Percentiles rank a stretch among this genome's conserved stretches.
Conservation (phyloP, 495 filamentous ascomycete genomes). For the Mycothermus thermophilus region DNA sequence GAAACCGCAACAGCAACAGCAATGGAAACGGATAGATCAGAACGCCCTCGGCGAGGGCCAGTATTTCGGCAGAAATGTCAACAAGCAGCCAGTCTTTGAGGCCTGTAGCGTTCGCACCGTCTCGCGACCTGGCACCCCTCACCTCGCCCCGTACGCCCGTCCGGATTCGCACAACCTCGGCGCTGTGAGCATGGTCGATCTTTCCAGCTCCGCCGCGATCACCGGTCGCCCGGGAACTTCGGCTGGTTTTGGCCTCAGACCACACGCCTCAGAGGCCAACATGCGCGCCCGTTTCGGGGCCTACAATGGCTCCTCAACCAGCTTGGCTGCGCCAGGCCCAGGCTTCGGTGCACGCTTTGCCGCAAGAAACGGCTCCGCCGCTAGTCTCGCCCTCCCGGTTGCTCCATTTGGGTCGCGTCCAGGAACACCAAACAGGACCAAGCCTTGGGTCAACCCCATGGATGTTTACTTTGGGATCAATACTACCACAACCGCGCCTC, state of each 20-base stretch:
- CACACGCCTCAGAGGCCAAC: slow-evolving; percentile 25
- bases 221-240: slow-evolving; percentile 11
- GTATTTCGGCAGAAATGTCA: slow-evolving; percentile 13
- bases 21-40: slow-evolving; percentile 19
- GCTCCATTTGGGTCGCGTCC: slow-evolving; percentile 14
- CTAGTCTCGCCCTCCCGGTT: slow-evolving; percentile 9
- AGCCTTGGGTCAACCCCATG: slow-evolving; percentile 27
- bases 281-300: slow-evolving; percentile 19
- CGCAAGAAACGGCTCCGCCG: slow-evolving; percentile 10
- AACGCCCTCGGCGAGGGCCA: slow-evolving; percentile 19
- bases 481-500: too few species aligned
- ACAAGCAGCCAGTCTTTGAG: slow-evolving; percentile 11
- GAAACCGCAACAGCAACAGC: slow-evolving; percentile 8
- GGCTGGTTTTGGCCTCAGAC: slow-evolving; percentile 18
- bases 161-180: slow-evolving; percentile 20
- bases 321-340: slow-evolving; percentile 16
- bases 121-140: slow-evolving; percentile 19
- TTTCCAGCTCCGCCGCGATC: slow-evolving; percentile 10
- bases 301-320: slow-evolving; percentile 15
- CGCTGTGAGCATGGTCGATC: slow-evolving; percentile 26
- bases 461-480: slow-evolving; percentile 24
- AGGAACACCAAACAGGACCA: slow-evolving; percentile 20
- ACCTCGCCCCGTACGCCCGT: slow-evolving; percentile 14
- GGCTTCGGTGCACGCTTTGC: slow-evolving; percentile 9
- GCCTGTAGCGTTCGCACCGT: slow-evolving; percentile 20